A percentile compares a stretch with the other conserved stretches of the same genome.
Evolutionary conservation across 495 filamentous ascomycete species (phyloP).

Genomic region (Filosporella fistucella): DNA sequence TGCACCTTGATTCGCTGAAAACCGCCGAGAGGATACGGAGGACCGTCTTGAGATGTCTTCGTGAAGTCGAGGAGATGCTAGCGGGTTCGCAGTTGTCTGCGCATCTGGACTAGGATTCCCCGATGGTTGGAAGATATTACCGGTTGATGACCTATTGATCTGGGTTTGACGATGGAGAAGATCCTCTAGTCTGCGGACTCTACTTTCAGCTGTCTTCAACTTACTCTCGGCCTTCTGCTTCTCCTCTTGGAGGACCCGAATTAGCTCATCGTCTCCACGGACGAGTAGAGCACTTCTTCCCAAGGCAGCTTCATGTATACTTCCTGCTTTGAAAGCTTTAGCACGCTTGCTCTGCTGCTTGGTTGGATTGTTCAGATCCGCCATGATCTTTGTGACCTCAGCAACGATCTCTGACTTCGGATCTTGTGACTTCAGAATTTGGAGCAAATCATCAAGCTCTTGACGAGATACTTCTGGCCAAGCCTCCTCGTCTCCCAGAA

Average conservation of each 20-base stretch:
- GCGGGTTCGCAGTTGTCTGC: constrained; percentile 39
- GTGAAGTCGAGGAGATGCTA: constrained; percentile 28
- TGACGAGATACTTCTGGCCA: constrained; percentile 66
- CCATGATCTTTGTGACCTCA: constrained; percentile 53
- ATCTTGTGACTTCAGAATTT: constrained; percentile 49
- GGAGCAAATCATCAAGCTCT: constrained; percentile 64
- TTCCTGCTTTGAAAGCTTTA: constrained; percentile 94
- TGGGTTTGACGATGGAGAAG: constrained; percentile 84
- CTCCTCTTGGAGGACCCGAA: constrained; percentile 65
- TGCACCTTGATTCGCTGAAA: constrained; percentile 59
- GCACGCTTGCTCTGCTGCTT: constrained; percentile 70
- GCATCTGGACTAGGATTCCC: constrained; percentile 18
- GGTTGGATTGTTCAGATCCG: constrained; percentile 67
- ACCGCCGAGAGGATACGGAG: constrained; percentile 60
- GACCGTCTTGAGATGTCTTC: constrained; percentile 56
- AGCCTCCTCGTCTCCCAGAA: constrained; percentile 70
- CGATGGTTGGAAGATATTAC: constrained; percentile 53
- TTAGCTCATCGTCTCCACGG: constrained; percentile 74
- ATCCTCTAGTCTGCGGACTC: constrained; percentile 88
- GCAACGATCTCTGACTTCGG: constrained; percentile 39
- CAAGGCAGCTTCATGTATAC: constrained; percentile 77
- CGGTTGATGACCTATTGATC: constrained; percentile 61
- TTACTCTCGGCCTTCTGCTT: constrained; percentile 72
- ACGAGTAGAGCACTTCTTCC: constrained; percentile 77
- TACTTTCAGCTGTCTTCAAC: constrained; percentile 82